Evolutionary conservation across 164 flowering plant genomes (phyloP).

Genomic region (Aristolochia californica): DNA sequence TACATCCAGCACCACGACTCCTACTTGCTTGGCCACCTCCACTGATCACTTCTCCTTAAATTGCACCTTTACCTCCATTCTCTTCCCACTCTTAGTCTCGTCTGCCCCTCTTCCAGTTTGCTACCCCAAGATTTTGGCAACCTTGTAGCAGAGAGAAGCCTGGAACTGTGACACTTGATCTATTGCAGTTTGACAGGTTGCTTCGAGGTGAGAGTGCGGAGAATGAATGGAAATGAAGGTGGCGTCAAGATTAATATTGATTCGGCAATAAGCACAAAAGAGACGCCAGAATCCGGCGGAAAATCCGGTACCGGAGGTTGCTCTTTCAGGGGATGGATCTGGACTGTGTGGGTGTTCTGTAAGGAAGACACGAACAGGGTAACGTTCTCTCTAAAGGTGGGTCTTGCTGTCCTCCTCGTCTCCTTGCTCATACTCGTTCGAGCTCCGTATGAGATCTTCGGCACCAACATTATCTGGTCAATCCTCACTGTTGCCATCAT

Average conservation of each 20-base stretch:
- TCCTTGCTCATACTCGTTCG: slow-evolving; percentile 58
- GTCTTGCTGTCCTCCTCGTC: slow-evolving; percentile 65
- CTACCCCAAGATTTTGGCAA: background rate
- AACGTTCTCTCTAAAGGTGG: slow-evolving; percentile 62
- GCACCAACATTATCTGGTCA: slow-evolving; percentile 76
- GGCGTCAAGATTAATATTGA: slow-evolving; percentile 16
- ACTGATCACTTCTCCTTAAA: slow-evolving; percentile 20
- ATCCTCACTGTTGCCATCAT: slow-evolving; percentile 84
- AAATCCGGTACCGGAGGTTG: slow-evolving; percentile 9
- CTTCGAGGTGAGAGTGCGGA: slow-evolving; percentile 13
- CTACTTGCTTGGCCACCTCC: slow-evolving; percentile 28
- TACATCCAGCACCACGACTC: slow-evolving; percentile 21
- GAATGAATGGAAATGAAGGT: slow-evolving; percentile 61
- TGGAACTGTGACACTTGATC: background rate
- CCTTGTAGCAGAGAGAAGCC: background rate
- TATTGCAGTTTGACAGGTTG: background rate
- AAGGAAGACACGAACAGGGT: slow-evolving; percentile 62
- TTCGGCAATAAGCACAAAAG: background rate
- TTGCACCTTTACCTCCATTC: slow-evolving; percentile 4
- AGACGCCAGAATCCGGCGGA: slow-evolving; percentile 5
- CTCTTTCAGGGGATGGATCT: slow-evolving; percentile 24
- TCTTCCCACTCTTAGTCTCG: background rate
- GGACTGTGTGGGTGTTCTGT: slow-evolving; percentile 43
- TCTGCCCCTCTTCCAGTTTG: background rate
- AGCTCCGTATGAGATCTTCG: slow-evolving; percentile 67